A percentile compares a stretch with the other conserved stretches of the same genome.
Conservation (phyloP, 768 basidiomycete genomes). For the Russula olivacea region DNA sequence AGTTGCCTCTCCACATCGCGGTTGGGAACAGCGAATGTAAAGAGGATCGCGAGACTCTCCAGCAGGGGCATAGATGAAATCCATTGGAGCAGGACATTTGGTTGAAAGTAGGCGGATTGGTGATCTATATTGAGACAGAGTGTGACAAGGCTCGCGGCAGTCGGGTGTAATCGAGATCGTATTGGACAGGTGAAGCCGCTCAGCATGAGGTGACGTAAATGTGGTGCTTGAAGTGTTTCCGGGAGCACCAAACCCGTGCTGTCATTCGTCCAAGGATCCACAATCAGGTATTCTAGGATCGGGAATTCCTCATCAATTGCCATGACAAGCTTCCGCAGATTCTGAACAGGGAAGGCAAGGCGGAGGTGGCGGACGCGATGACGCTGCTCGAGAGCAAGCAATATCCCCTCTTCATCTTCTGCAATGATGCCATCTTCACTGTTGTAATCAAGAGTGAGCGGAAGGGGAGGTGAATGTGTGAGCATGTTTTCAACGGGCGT, state of each 20-base stretch:
- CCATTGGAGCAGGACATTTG: background rate
- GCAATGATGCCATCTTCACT: too few relatives aligned
- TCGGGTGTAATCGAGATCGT: background rate
- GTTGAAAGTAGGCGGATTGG: background rate
- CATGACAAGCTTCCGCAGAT: background rate
- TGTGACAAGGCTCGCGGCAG: background rate
- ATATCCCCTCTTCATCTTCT: background rate
- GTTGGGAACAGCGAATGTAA: background rate
- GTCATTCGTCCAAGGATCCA: rapidly evolving
- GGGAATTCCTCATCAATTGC: background rate
- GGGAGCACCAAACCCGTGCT: background rate
- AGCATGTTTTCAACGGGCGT: background rate
- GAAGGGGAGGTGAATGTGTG: background rate
- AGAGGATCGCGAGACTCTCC: background rate
- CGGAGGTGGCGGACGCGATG: background rate
- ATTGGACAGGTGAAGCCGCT: background rate
- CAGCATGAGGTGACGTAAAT: background rate
- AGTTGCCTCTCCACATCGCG: background rate
- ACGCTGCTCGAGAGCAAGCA: background rate
- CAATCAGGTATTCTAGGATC: background rate
- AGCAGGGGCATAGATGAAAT: background rate
- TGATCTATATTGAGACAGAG: background rate
- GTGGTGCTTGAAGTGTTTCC: background rate
- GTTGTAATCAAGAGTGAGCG: background rate
- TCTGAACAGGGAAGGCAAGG: background rate